Evolutionary conservation across 768 basidiomycete genomes (phyloP), one percentile per base, ranked within the genome.

Genomic region (Serpula lacrymans): DNA sequence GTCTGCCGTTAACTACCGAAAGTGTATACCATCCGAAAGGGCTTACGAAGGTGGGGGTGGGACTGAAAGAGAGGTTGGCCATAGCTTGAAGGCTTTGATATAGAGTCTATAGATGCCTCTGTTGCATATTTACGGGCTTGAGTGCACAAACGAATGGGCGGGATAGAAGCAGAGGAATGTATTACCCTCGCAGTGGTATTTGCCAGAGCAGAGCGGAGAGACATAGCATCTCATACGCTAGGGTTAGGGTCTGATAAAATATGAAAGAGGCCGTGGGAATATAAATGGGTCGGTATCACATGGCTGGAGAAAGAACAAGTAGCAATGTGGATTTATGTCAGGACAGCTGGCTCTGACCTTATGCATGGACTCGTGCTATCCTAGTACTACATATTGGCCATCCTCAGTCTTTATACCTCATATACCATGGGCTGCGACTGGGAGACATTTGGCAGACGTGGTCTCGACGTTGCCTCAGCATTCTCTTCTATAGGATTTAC

Each of bases 21-120:
- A n/a, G n/a, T n/a, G n/a, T n/a, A 30, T 20, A 30, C 40, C 25
- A 40, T 47, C 22, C 26, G 35, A 17, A 27, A 7, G 13, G 20
- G 66, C 74, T 48, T 45, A 84, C 82, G 50, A 21, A 96, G 76
- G 62, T 95, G 89, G 1, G 91, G 84, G 58, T 96, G 93, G 1
- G 88, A 88, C 16, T 69, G 65, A 14, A 71, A 74, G 9, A 84
- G 68, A 0, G 93, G 90, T 57, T 95, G 93, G 1, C 91, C 91
- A 51, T 78, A 87, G 23, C 64, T 61, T 6, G 89, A 81, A 3
- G 90, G 90, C 61, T 91, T 93, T 31, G 46, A 52, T 21, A 59
- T 52, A 27, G 46, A 33, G 34, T 57, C 54, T 28, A 56, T 10
- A 29, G 13, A 17, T 7, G 48, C 57, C 21, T 53, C 63, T 10